Conservation (phyloP, 192 early-diverging fungal genomes). For the Coemansia sp. region DNA sequence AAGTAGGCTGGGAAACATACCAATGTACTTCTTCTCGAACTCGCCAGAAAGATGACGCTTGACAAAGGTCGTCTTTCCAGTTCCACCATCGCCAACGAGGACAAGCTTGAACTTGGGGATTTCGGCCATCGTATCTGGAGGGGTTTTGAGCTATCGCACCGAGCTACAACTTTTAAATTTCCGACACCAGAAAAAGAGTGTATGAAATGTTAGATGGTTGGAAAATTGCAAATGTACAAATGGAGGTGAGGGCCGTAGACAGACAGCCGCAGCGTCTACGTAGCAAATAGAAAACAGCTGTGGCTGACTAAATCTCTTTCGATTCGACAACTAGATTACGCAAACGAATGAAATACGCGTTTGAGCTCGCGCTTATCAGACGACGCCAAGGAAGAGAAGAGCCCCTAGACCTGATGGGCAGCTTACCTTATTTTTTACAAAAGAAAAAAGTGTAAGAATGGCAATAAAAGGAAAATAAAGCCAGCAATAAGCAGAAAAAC, state of each 20-base stretch:
- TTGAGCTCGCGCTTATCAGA: background rate
- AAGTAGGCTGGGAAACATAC: conserved; percentile 18
- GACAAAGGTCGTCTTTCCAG: conserved; percentile 99
- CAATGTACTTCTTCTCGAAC: conserved; percentile 99
- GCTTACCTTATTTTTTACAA: conserved; percentile 20
- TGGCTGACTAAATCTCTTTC: background rate
- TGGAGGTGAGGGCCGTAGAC: background rate
- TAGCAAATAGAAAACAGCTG: no score
- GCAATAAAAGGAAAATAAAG: conserved; percentile 13
- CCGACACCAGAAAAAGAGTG: background rate
- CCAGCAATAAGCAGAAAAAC: conserved; percentile 1
- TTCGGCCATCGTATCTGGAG: conserved; percentile 25
- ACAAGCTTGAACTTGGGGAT: conserved; percentile 54
- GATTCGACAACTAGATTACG: conserved; percentile 11
- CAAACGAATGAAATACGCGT: background rate
- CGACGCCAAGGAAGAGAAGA: background rate
- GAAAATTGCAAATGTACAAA: background rate
- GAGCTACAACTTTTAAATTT: conserved; percentile 9
- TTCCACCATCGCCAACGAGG: conserved; percentile 97
- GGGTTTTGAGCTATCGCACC: conserved; percentile 18
- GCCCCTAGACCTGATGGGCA: background rate
- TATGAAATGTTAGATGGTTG: conserved; percentile 4
- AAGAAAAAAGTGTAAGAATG: conserved; percentile 8
- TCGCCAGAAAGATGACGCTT: conserved; percentile 99
- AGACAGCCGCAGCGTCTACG: no score